Base-by-base conservation (phyloP, 305 asterid species). In the Stenogyne calaminthoides region DNA sequence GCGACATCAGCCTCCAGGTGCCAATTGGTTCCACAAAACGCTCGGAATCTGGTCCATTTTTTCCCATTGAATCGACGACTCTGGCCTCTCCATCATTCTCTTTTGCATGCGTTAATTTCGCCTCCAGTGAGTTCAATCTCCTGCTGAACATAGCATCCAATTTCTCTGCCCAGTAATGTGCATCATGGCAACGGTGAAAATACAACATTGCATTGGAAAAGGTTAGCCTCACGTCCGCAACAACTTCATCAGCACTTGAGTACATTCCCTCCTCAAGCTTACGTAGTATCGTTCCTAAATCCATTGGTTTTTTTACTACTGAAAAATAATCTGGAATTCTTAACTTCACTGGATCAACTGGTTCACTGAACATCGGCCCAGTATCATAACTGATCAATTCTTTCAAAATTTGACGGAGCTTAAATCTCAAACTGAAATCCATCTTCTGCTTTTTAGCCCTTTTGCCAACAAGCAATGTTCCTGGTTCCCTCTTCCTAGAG, bases 331-430 rank as follows among this genome's bases (percentile, higher is more conserved):
- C n/a, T n/a, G n/a, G n/a, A n/a, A n/a, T n/a, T n/a, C n/a, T n/a
- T n/a, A n/a, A 70, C 61, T 79, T 79, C 73, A 85, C 88, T 37
- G 97, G 98, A 80, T 91, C 96, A 63, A 91, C 98, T 3, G 98
- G 97, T 20, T 80, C 27, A 15, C 16, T 73, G 82, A 93, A 93
- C 55, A 78, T 37, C 78, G 73, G 68, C 44, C 83, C 88, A 47
- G 8, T 6, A 60, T 34, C 75, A 63, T 89, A 92, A 49, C 5
- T 72, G 78, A 86, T 70, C 86, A 93, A 68, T 29, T 51, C 29
- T 56, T 66, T 76, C 56, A 6, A 61, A 61, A 29, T 60, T 71
- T 40, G 60, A 37, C 1, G 79, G 68, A 61, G 73, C 75, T 70
- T 78, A n/a, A n/a, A n/a, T 83, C 56, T 29, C 72, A 57, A 47